Percentiles rank a stretch among this genome's conserved stretches.
Conservation (phyloP, 2,329 filamentous ascomycete species). For the Pyrenophora graminea region DNA sequence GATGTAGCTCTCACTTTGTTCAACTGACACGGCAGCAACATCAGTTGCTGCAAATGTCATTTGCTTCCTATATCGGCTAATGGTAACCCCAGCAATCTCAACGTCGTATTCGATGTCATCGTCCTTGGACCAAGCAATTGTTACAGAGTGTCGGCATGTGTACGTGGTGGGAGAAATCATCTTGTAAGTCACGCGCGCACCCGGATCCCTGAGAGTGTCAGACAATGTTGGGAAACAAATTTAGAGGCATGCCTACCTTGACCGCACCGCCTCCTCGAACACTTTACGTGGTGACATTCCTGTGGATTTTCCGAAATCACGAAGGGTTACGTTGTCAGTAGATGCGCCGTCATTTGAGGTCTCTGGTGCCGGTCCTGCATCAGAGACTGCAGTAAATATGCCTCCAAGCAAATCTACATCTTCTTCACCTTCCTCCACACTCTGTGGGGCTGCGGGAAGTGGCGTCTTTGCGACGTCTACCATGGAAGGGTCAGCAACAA, state of each 20-base stretch:
- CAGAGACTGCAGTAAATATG: conserved; percentile 58
- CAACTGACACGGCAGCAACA: conserved; percentile 72
- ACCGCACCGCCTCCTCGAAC: conserved; percentile 84
- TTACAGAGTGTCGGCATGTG: conserved; percentile 74
- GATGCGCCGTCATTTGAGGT: conserved; percentile 16
- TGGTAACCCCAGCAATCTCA: conserved; percentile 49
- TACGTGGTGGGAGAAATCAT: conserved; percentile 74
- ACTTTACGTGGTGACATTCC: conserved; percentile 76
- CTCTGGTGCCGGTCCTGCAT: conserved; percentile 48
- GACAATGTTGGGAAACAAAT: not conserved
- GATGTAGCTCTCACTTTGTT: conserved; percentile 86
- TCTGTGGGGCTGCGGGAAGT: not conserved
- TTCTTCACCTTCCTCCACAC: conserved; percentile 49
- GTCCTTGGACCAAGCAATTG: conserved; percentile 77
- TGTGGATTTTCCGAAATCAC: conserved; percentile 83
- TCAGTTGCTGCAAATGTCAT: conserved; percentile 73
- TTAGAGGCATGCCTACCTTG: conserved; percentile 59
- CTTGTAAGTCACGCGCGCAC: conserved; percentile 68
- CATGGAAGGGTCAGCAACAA: not conserved
- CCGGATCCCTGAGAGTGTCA: conserved; percentile 63
- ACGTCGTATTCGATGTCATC: conserved; percentile 59
- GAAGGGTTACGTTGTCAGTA: conserved; percentile 64
- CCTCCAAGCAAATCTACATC: conserved; percentile 61
- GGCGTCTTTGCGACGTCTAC: not conserved
- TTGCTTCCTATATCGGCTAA: conserved; percentile 51